Percentiles rank a stretch among this genome's conserved stretches.
Conservation (phyloP, 129 eudicot species). For the Calendula officinalis region DNA sequence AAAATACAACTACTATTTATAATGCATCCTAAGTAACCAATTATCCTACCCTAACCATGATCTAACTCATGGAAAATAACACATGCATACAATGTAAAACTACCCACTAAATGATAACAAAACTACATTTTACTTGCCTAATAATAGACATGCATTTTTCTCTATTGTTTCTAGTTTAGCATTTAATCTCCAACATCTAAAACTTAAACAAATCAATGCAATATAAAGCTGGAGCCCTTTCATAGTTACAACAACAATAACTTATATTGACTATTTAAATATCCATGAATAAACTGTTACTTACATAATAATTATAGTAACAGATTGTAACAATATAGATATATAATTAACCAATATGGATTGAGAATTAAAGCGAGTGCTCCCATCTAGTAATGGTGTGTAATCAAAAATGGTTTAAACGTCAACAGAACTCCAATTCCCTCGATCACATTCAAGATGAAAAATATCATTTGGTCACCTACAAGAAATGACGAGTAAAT, state of each 20-base stretch:
- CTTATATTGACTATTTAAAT: background rate
- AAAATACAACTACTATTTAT: too few relatives aligned
- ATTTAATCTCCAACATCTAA: background rate
- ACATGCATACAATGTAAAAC: too few relatives aligned
- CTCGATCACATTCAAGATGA: conserved; percentile 56
- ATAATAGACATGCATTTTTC: too few relatives aligned
- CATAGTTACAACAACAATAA: background rate
- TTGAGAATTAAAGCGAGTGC: conserved; percentile 2
- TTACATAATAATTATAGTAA: background rate
- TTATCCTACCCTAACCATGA: too few relatives aligned
- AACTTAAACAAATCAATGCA: background rate
- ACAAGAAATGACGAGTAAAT: too few relatives aligned
- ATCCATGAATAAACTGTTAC: background rate
- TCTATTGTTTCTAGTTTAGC: too few relatives aligned
- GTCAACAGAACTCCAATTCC: conserved; percentile 55
- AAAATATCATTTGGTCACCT: conserved; percentile 66
- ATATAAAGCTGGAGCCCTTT: conserved; percentile 7
- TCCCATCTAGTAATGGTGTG: conserved; percentile 32
- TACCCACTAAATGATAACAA: too few relatives aligned
- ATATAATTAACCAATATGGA: background rate
- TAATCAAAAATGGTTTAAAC: conserved; percentile 58
- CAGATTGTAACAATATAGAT: background rate
- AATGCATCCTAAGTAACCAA: too few relatives aligned
- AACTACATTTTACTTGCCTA: too few relatives aligned
- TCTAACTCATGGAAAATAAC: too few relatives aligned